phyloP scores from a whole-genome alignment of 23 red algal species.

The Agarophyton chilense region DNA sequence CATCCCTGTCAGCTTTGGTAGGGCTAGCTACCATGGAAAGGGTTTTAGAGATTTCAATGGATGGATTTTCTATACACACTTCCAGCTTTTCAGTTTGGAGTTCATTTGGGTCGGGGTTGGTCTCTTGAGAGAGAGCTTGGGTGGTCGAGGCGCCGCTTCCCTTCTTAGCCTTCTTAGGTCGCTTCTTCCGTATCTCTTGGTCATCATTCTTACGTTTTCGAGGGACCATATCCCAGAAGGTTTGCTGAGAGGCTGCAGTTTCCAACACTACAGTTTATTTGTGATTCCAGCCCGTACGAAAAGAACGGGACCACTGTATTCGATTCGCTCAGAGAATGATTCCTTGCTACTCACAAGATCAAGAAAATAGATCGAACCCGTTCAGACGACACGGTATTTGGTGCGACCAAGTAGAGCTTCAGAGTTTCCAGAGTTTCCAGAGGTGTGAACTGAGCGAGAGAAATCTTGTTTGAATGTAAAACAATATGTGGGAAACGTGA shows the following conservation, averaged over 20 bases:
- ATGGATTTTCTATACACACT: neutral
- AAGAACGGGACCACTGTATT: no score
- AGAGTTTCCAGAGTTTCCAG: no score
- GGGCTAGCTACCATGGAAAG: neutral
- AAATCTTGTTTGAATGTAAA: no score
- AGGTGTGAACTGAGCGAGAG: no score
- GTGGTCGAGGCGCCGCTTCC: neutral
- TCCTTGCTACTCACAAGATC: no score
- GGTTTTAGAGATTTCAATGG: neutral
- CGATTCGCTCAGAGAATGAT: no score
- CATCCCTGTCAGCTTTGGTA: neutral
- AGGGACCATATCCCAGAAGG: neutral
- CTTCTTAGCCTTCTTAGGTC: constrained; percentile 2
- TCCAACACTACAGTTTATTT: no score
- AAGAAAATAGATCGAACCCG: no score
- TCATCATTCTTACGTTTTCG: neutral
- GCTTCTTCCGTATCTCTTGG: neutral
- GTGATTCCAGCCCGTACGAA: no score
- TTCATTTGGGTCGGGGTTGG: neutral
- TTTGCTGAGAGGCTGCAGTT: neutral
- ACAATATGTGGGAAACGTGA: no score
- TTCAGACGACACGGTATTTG: no score
- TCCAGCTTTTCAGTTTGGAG: neutral
- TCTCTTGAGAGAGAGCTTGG: neutral
- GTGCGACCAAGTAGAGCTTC: no score